Percentiles rank a stretch among this genome's conserved stretches.
Conservation (phyloP, 208 protist species). For the Angomonas ambiguus region DNA sequence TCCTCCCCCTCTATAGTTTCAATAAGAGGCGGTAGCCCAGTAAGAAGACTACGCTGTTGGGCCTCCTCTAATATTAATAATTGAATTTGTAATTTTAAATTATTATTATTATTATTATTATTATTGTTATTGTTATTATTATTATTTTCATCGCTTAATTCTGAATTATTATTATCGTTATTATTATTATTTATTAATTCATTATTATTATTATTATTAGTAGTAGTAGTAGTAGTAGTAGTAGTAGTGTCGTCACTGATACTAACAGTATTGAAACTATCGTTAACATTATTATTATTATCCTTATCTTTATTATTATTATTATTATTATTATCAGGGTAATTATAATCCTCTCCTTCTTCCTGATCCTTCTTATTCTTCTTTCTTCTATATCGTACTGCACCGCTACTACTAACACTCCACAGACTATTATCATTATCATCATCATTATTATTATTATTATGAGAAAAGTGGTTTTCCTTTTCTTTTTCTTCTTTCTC, state of each 20-base stretch:
- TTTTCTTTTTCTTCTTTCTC: too few relatives aligned
- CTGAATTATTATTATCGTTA: constrained; percentile 1
- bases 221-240: not conserved
- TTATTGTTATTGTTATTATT: constrained; percentile 3
- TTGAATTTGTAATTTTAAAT: too few relatives aligned
- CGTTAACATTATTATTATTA: not conserved
- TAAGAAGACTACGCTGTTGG: too few relatives aligned
- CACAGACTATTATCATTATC: too few relatives aligned
- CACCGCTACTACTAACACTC: too few relatives aligned
- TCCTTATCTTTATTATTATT: constrained; percentile 7
- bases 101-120: constrained; percentile 1
- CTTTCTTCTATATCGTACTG: too few relatives aligned
- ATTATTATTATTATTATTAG: constrained; percentile 2
- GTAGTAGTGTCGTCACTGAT: not conserved
- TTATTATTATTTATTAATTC: constrained; percentile 7
- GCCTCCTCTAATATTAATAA: too few relatives aligned
- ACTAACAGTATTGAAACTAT: not conserved
- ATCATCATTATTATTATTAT: not conserved
- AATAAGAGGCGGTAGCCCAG: too few relatives aligned
- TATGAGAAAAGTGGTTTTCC: too few relatives aligned
- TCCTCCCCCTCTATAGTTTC: too few relatives aligned
- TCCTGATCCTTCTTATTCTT: too few relatives aligned
- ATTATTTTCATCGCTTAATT: constrained; percentile 3
- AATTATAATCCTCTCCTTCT: not conserved
- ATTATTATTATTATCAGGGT: constrained; percentile 1